phyloP scores from a whole-genome alignment of 257 asterid species.

The Rehmannia glutinosa region DNA sequence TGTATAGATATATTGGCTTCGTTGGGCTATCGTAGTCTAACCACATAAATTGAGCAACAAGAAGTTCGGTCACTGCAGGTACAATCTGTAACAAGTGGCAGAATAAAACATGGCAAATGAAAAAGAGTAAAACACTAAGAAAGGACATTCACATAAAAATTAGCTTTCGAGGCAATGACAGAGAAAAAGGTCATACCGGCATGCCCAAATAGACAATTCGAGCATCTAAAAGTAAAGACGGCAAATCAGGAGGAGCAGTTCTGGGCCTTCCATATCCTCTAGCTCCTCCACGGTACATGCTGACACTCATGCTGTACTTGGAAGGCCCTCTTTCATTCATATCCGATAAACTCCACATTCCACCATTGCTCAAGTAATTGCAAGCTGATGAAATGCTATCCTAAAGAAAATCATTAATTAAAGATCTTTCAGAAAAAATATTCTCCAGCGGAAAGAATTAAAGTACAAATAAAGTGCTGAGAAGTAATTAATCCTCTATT shows the following conservation, averaged over 20 bases:
- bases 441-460: neutral
- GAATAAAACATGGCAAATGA: neutral
- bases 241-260: too few relatives aligned
- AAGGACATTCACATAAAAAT: neutral
- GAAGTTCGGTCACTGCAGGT: conserved; percentile 68
- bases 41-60: too few relatives aligned
- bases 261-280: too few relatives aligned
- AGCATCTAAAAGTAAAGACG: conserved; percentile 66
- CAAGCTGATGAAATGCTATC: conserved; percentile 52
- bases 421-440: neutral
- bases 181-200: conserved; percentile 47
- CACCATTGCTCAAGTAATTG: conserved; percentile 55
- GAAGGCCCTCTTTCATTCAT: conserved; percentile 42
- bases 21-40: too few relatives aligned
- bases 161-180: neutral
- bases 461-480: neutral
- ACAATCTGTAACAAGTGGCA: conserved; percentile 46
- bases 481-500: neutral
- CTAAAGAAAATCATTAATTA: conserved; percentile 28
- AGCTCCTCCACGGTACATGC: too few relatives aligned
- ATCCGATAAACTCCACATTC: conserved; percentile 52
- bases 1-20: too few relatives aligned
- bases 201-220: conserved; percentile 77
- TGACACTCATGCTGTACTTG: too few relatives aligned
- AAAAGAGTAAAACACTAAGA: neutral